Percentiles rank a stretch among this genome's conserved stretches.
These are phyloP conservation scores for Penicillium fimorum DNA, from an alignment of 495 filamentous ascomycete species.

Conservation along the genomic window DNA sequence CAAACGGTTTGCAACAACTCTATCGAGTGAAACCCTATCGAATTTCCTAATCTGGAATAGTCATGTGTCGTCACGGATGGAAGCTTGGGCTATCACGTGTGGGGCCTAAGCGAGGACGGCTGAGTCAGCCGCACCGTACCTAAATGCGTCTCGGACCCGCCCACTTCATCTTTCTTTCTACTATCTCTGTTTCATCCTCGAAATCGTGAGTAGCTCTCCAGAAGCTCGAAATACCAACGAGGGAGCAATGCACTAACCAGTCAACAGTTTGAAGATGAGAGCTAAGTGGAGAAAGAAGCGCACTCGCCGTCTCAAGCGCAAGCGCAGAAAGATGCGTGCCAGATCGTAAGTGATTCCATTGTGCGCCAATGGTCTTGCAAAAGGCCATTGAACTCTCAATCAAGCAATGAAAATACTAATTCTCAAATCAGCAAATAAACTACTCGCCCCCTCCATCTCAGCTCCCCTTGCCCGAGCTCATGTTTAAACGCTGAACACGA, in stretches of 20 bases:
- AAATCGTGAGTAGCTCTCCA: conserved; percentile 46
- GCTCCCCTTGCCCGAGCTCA: conserved; percentile 45
- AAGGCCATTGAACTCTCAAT: conserved; percentile 5
- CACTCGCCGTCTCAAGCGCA: conserved; percentile 94
- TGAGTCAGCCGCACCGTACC: conserved; percentile 50
- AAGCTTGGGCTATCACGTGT: conserved; percentile 2
- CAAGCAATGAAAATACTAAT: conserved; percentile 27
- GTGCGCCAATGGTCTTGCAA: conserved; percentile 5
- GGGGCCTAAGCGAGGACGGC: conserved; percentile 32
- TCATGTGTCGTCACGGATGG: conserved; percentile 15
- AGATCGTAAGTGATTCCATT: conserved; percentile 62
- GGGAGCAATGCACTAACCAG: conserved; percentile 28
- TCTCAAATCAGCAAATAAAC: conserved; percentile 66
- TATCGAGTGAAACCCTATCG: conserved; percentile 8
- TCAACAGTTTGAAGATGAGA: conserved; percentile 77
- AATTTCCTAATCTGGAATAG: conserved; percentile 13
- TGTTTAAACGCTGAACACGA: conserved; percentile 50
- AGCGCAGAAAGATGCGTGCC: conserved; percentile 98
- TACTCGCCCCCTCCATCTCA: conserved; percentile 61
- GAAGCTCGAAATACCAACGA: conserved; percentile 1
- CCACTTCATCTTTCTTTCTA: conserved; percentile 46
- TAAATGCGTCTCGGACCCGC: conserved; percentile 39
- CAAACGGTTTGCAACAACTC: background rate
- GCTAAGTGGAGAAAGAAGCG: conserved; percentile 99
- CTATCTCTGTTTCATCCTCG: conserved; percentile 53